phyloP scores from a whole-genome alignment of 73 alveolate genomes.

The Paramecium biaurelia region DNA sequence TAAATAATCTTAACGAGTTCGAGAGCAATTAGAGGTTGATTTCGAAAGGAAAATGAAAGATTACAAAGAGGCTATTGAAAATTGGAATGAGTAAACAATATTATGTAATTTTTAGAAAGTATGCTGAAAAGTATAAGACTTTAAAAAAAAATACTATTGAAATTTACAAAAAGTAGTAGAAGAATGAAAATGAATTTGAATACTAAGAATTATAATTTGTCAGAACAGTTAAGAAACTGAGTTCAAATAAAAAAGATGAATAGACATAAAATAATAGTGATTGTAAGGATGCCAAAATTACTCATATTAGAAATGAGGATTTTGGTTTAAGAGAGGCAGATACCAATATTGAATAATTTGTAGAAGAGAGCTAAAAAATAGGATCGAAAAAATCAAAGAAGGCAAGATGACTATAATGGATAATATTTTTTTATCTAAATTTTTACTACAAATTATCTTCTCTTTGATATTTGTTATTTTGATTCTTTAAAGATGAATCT shows the following conservation, averaged over 20 bases:
- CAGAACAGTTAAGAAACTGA: background rate
- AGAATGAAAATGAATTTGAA: background rate
- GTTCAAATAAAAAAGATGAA: background rate
- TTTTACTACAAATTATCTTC: background rate
- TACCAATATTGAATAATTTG: background rate
- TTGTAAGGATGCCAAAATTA: background rate
- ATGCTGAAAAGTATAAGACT: background rate
- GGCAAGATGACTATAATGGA: background rate
- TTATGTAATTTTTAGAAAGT: background rate
- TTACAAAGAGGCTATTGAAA: background rate
- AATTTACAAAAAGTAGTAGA: background rate
- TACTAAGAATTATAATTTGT: background rate
- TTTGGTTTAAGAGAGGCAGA: background rate
- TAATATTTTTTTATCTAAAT: background rate
- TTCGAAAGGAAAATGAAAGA: background rate
- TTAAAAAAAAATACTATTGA: background rate
- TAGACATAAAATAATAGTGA: background rate
- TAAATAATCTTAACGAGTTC: background rate
- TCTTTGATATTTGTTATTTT: background rate
- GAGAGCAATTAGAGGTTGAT: background rate
- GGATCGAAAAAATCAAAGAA: background rate
- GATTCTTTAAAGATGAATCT: background rate
- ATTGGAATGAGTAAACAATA: slow-evolving; percentile 11
- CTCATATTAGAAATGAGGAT: background rate
- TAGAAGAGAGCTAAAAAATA: background rate